Conservation (phyloP, 495 filamentous ascomycete genomes). For the Tuber calosporum region DNA sequence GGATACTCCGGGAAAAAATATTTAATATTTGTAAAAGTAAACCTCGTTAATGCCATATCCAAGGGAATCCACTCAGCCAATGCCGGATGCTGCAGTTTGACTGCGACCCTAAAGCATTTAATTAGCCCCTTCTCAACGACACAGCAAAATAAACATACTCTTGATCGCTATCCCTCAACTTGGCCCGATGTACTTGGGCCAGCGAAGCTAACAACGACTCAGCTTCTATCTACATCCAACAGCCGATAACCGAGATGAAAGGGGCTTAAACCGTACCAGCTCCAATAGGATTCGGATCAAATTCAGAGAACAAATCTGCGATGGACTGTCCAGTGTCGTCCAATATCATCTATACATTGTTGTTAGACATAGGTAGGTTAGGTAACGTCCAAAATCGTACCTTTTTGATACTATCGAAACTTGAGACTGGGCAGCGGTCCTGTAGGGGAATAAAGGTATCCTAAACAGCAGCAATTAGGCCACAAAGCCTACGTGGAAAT, state of each 20-base stretch:
- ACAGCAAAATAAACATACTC: conserved; percentile 43
- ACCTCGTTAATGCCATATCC: conserved; percentile 76
- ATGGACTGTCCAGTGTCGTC: conserved; percentile 74
- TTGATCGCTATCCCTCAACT: conserved; percentile 70
- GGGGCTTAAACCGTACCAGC: conserved; percentile 46
- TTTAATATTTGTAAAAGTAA: conserved; percentile 84
- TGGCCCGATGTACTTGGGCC: conserved; percentile 92
- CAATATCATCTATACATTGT: conserved; percentile 57
- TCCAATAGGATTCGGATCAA: conserved; percentile 72
- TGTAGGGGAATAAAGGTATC: conserved; percentile 93
- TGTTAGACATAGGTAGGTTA: conserved; percentile 6
- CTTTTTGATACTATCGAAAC: conserved; percentile 72
- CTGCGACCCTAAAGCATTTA: conserved; percentile 58
- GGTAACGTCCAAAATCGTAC: conserved; percentile 14
- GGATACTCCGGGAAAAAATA: conserved; percentile 96
- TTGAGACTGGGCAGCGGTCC: conserved; percentile 90
- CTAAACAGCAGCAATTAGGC: conserved; percentile 9
- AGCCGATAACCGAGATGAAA: conserved; percentile 14
- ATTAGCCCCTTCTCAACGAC: not conserved
- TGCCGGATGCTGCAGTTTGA: conserved; percentile 92
- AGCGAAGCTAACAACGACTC: conserved; percentile 58
- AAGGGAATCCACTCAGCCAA: conserved; percentile 87
- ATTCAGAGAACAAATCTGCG: conserved; percentile 74
- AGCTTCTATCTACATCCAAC: conserved; percentile 30
- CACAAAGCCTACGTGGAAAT: not conserved